Evolutionary conservation across 1,139 yeast species (phyloP).

Genomic region (Blastobotrys indianensis): DNA sequence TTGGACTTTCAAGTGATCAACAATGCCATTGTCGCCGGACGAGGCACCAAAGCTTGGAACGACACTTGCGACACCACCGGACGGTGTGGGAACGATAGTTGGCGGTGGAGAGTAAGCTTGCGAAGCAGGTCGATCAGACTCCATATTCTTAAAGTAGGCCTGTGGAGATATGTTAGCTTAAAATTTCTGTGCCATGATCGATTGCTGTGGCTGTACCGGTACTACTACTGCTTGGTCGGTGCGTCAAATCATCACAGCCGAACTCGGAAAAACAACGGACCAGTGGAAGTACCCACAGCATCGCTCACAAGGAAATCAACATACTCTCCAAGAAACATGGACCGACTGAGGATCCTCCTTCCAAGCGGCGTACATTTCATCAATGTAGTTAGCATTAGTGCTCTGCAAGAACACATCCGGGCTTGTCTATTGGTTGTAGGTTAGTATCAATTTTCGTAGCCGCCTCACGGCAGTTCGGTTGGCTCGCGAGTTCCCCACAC

Average conservation of each 20-base stretch:
- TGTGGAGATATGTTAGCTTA: background rate
- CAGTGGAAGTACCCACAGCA: no score
- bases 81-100: conserved; percentile 65
- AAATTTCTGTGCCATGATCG: no score
- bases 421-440: conserved; percentile 6
- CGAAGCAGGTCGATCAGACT: conserved; percentile 58
- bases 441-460: background rate
- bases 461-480: background rate
- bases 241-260: no score
- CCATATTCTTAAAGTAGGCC: conserved; percentile 85
- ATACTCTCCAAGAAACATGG: conserved; percentile 82
- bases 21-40: conserved; percentile 45
- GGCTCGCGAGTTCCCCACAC: background rate
- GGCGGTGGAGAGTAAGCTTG: conserved; percentile 89
- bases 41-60: conserved; percentile 38
- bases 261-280: no score
- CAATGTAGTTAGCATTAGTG: conserved; percentile 85
- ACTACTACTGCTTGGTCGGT: no score
- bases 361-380: conserved; percentile 98
- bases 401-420: conserved; percentile 75
- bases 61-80: conserved; percentile 59
- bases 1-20: conserved; percentile 91
- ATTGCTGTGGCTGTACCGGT: no score
- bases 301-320: background rate
- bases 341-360: conserved; percentile 82